phyloP scores from a whole-genome alignment of 139 green algal genomes.

The Micromonas commoda region DNA sequence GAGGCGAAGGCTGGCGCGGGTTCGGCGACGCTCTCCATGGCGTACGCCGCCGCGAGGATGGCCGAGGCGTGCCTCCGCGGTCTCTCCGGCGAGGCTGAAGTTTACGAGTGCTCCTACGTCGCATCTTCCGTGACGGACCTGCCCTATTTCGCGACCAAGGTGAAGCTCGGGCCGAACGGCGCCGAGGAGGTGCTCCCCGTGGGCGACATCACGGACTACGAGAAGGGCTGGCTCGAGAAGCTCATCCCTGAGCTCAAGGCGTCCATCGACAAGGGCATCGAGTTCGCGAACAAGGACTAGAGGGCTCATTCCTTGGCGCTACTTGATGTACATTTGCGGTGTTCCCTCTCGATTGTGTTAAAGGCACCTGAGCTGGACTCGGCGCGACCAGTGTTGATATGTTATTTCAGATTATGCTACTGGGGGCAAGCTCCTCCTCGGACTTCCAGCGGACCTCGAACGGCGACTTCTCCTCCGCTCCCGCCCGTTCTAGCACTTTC shows the following conservation, averaged over 20 bases:
- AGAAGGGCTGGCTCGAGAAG: constrained; percentile 57
- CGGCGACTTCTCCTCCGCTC: no score
- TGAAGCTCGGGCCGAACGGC: constrained; percentile 66
- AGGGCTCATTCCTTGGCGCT: no score
- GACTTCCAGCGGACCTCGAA: neutral
- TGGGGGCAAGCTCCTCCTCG: no score
- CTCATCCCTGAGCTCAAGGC: constrained; percentile 66
- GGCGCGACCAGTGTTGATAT: no score
- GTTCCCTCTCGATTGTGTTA: no score
- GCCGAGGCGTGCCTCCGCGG: constrained; percentile 86
- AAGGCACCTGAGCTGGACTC: no score
- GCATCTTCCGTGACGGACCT: constrained; percentile 65
- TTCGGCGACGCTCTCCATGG: constrained; percentile 97
- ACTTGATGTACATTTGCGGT: no score
- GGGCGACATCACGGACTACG: constrained; percentile 61
- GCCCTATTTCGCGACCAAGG: constrained; percentile 82
- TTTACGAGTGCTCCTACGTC: constrained; percentile 91
- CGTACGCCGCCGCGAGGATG: constrained; percentile 94
- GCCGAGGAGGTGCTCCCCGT: constrained; percentile 75
- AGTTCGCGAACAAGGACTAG: constrained; percentile 58
- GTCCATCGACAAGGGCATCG: constrained; percentile 80
- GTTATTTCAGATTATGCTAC: no score
- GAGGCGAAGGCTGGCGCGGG: constrained; percentile 80
- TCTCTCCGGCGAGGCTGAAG: constrained; percentile 70
- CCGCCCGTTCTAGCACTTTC: neutral